phyloP scores from a whole-genome alignment of 768 basidiomycete genomes.

The Mycena crocata region DNA sequence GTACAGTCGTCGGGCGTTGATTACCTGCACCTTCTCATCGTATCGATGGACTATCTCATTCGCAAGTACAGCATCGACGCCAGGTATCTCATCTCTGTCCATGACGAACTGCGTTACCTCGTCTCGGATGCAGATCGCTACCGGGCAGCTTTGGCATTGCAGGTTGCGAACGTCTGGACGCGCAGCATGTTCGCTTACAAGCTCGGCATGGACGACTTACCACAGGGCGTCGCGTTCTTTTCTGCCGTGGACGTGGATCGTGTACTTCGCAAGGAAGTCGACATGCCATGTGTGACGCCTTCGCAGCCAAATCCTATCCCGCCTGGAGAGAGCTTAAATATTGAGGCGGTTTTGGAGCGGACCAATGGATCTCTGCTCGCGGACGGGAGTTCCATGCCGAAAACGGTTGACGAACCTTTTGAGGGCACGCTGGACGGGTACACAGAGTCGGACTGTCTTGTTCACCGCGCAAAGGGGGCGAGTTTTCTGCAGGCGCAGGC shows the following conservation, averaged over 20 bases:
- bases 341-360: slow-evolving; percentile 69
- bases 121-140: slow-evolving; percentile 90
- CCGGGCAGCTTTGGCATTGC: slow-evolving; percentile 91
- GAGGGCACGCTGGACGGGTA: slow-evolving; percentile 63
- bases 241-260: slow-evolving; percentile 94
- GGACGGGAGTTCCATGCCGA: slow-evolving; percentile 68
- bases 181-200: slow-evolving; percentile 89
- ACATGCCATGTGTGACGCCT: slow-evolving; percentile 95
- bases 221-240: slow-evolving; percentile 96
- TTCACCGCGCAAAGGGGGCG: slow-evolving; percentile 71
- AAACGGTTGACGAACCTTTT: slow-evolving; percentile 27
- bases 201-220: slow-evolving; percentile 96
- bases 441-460: slow-evolving; percentile 66
- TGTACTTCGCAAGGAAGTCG: slow-evolving; percentile 94
- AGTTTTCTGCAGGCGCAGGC: slow-evolving; percentile 85
- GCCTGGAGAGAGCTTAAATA: slow-evolving; percentile 89
- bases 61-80: slow-evolving; percentile 86
- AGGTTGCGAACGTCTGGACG: slow-evolving; percentile 97
- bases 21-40: slow-evolving; percentile 96
- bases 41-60: slow-evolving; percentile 92
- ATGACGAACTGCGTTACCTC: slow-evolving; percentile 96
- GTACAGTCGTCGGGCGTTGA: slow-evolving; percentile 99
- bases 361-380: slow-evolving; percentile 78
- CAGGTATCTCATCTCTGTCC: slow-evolving; percentile 95
- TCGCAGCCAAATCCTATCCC: slow-evolving; percentile 87